Evolutionary conservation across 257 asterid species (phyloP).

Genomic region (Linderniella brevidens): DNA sequence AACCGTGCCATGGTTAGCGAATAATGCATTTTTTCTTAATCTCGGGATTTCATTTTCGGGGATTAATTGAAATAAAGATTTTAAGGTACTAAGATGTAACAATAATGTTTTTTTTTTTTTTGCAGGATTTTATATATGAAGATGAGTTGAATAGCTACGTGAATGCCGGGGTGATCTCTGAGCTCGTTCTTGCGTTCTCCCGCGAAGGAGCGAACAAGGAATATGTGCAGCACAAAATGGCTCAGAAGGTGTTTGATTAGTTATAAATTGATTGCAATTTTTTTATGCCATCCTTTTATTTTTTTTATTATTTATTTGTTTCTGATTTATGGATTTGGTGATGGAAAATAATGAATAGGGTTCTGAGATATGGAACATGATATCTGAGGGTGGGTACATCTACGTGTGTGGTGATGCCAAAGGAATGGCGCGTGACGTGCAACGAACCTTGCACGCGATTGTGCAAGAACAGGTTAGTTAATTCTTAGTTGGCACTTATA

Average conservation of each 20-base stretch:
- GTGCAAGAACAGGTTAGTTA: conserved; percentile 71
- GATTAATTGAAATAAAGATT: not conserved
- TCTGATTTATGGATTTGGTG: not conserved
- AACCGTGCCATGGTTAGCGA: conserved; percentile 67
- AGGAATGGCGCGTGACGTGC: conserved; percentile 98
- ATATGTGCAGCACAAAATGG: conserved; percentile 94
- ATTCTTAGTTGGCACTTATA: not conserved
- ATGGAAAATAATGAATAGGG: conserved; percentile 28
- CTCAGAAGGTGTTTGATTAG: conserved; percentile 35
- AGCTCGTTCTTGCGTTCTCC: conserved; percentile 86
- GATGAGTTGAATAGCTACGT: conserved; percentile 59
- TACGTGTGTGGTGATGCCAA: conserved; percentile 98
- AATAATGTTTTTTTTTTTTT: not conserved
- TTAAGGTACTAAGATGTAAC: not conserved
- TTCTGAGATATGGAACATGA: conserved; percentile 62
- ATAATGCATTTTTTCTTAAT: not conserved
- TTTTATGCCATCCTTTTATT: not conserved
- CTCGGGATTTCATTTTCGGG: not conserved
- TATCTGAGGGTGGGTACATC: conserved; percentile 67
- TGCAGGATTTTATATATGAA: conserved; percentile 75
- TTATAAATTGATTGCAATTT: not conserved
- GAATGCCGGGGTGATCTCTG: conserved; percentile 64
- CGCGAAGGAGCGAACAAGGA: conserved; percentile 84
- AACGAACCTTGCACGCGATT: conserved; percentile 77
- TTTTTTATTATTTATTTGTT: not conserved